A percentile compares a stretch with the other conserved stretches of the same genome.
phyloP scores from a whole-genome alignment of 495 filamentous ascomycete species.

The Lasiosphaeris hirsuta region DNA sequence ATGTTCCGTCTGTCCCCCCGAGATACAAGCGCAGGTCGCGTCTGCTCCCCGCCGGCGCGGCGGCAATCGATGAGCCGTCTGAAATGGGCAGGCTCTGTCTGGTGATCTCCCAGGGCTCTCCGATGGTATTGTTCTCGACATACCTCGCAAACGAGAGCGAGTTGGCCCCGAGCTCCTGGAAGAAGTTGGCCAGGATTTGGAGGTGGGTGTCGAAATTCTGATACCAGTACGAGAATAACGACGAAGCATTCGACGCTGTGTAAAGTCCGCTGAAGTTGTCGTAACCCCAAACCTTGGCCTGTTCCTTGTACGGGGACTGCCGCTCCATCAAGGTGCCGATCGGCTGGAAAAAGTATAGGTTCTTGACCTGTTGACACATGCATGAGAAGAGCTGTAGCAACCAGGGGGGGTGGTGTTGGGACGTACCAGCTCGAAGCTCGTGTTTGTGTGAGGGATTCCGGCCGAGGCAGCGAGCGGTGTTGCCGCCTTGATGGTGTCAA shows the following conservation, averaged over 20 bases:
- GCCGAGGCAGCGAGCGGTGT: slow-evolving; percentile 4
- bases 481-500: neutral
- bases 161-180: slow-evolving; percentile 14
- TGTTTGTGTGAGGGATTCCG: slow-evolving; percentile 10
- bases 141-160: slow-evolving; percentile 8
- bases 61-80: slow-evolving; percentile 13
- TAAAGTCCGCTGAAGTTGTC: slow-evolving; percentile 13
- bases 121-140: neutral
- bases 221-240: slow-evolving; percentile 17
- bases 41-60: slow-evolving; percentile 6
- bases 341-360: slow-evolving; percentile 4
- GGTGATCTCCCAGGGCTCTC: slow-evolving; percentile 1
- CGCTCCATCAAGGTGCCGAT: slow-evolving; percentile 7
- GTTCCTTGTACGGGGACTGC: slow-evolving; percentile 14
- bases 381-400: too few species aligned
- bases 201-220: neutral
- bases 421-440: slow-evolving; percentile 8
- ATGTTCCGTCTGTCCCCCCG: slow-evolving; percentile 6
- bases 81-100: slow-evolving; percentile 8
- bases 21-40: slow-evolving; percentile 14
- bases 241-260: slow-evolving; percentile 7
- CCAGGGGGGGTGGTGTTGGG: too few species aligned
- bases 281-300: slow-evolving; percentile 3
- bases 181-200: slow-evolving; percentile 15
- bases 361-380: slow-evolving; percentile 1